These are phyloP conservation scores for Ilyonectria sp. DNA, from an alignment of 2,329 filamentous ascomycete genomes.

Conservation along the genomic window DNA sequence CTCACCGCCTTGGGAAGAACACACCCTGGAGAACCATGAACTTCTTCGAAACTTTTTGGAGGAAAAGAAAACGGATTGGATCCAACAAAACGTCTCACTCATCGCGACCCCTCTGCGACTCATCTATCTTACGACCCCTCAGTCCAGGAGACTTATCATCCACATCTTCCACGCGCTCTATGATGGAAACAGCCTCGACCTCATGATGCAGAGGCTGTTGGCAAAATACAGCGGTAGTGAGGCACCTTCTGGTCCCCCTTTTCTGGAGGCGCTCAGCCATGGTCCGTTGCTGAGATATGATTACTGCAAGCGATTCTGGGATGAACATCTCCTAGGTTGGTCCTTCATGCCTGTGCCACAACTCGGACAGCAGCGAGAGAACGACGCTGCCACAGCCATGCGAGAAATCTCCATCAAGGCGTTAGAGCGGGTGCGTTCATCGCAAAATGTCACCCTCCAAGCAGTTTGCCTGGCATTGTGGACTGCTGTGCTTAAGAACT, in stretches of 20 bases:
- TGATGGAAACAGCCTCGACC: slow-evolving; percentile 83
- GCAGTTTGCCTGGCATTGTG: slow-evolving; percentile 84
- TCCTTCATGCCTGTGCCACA: slow-evolving; percentile 29
- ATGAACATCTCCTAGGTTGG: slow-evolving; percentile 63
- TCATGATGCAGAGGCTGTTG: slow-evolving; percentile 74
- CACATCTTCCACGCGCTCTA: slow-evolving; percentile 90
- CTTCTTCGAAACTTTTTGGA: slow-evolving; percentile 53
- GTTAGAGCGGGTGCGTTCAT: slow-evolving; percentile 68
- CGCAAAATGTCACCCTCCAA: slow-evolving; percentile 82
- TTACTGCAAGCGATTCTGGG: slow-evolving; percentile 76
- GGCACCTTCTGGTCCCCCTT: slow-evolving; percentile 63
- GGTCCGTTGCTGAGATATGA: slow-evolving; percentile 74
- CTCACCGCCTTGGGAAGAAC: slow-evolving; percentile 61
- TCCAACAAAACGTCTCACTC: slow-evolving; percentile 60
- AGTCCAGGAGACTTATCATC: slow-evolving; percentile 65
- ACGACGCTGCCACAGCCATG: slow-evolving; percentile 16
- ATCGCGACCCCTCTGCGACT: slow-evolving; percentile 39
- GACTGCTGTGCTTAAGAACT: slow-evolving; percentile 72
- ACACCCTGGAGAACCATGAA: slow-evolving; percentile 46
- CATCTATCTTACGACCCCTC: slow-evolving; percentile 63
- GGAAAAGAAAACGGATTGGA: slow-evolving; percentile 65
- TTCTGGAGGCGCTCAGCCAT: slow-evolving; percentile 76
- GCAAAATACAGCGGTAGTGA: slow-evolving; percentile 38
- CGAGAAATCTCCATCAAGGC: slow-evolving; percentile 54
- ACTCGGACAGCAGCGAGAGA: slow-evolving; percentile 24